Evolutionary conservation across 768 basidiomycete species (phyloP).

Genomic region (Mycena metata): DNA sequence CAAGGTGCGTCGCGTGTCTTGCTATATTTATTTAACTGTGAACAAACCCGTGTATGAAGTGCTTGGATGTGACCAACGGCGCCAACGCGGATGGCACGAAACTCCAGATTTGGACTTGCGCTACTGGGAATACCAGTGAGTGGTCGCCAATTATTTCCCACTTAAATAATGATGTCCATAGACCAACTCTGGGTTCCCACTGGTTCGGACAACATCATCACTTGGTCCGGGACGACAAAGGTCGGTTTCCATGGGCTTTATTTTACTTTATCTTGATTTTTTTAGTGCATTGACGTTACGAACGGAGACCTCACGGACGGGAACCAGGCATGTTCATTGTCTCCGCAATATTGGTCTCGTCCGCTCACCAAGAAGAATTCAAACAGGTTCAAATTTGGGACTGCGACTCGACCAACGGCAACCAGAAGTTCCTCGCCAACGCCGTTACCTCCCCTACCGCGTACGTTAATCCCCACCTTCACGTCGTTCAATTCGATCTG

Average conservation of each 20-base stretch:
- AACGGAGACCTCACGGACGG: conserved; percentile 22
- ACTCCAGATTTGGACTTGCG: conserved; percentile 44
- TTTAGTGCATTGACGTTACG: conserved; percentile 32
- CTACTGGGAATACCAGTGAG: conserved; percentile 28
- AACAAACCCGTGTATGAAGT: conserved; percentile 3
- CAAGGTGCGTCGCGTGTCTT: conserved; percentile 16
- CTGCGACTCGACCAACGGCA: conserved; percentile 24
- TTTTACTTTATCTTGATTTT: too few species aligned
- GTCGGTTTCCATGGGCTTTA: conserved; percentile 8
- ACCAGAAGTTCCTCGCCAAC: conserved; percentile 22
- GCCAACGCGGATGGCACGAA: conserved; percentile 41
- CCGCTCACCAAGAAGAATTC: not conserved
- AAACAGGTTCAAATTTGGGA: conserved; percentile 31
- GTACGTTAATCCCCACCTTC: not conserved
- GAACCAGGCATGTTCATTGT: conserved; percentile 2
- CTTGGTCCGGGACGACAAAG: conserved; percentile 26
- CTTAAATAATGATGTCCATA: not conserved
- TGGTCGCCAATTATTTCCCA: not conserved
- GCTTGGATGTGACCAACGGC: conserved; percentile 43
- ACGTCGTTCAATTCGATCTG: not conserved
- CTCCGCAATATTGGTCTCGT: not conserved
- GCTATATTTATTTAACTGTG: not conserved
- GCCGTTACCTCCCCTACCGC: conserved; percentile 11
- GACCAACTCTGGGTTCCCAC: conserved; percentile 33
- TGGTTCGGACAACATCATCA: conserved; percentile 17